Evolutionary conservation across 2,329 filamentous ascomycete genomes (phyloP).

Genomic region (Phialocephala sp.): DNA sequence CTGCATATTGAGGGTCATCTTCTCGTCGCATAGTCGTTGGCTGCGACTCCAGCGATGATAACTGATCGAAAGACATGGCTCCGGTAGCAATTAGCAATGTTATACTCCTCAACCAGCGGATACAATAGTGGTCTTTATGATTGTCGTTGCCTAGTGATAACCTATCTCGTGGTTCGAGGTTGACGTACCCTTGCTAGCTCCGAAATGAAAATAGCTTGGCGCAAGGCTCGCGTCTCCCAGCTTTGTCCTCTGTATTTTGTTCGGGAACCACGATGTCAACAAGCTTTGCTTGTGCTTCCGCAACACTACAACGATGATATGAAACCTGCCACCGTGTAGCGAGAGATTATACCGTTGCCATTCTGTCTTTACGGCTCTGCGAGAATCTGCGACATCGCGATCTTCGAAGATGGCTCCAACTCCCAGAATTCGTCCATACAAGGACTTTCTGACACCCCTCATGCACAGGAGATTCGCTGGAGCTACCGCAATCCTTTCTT

Average conservation of each 20-base stretch:
- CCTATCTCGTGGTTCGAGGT: constrained; percentile 30
- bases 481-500: constrained; percentile 72
- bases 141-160: constrained; percentile 32
- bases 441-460: constrained; percentile 86
- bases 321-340: constrained; percentile 24
- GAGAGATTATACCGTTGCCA: constrained; percentile 9
- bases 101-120: neutral
- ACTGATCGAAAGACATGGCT: constrained; percentile 88
- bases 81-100: neutral
- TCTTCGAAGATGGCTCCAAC: constrained; percentile 41
- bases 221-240: constrained; percentile 19
- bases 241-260: constrained; percentile 33
- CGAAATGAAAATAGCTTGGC: constrained; percentile 18
- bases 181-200: constrained; percentile 34
- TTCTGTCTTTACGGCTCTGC: constrained; percentile 31
- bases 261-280: constrained; percentile 34
- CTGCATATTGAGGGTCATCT: constrained; percentile 77
- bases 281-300: constrained; percentile 24
- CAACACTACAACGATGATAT: constrained; percentile 30
- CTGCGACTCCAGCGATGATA: constrained; percentile 84
- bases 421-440: constrained; percentile 45
- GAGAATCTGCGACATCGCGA: neutral
- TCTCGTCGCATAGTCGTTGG: constrained; percentile 69
- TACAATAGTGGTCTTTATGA: neutral
- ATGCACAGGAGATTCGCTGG: constrained; percentile 86